These are phyloP conservation scores for Musa acuminata DNA, from an alignment of 176 grass and related monocot species.

Conservation along the genomic window DNA sequence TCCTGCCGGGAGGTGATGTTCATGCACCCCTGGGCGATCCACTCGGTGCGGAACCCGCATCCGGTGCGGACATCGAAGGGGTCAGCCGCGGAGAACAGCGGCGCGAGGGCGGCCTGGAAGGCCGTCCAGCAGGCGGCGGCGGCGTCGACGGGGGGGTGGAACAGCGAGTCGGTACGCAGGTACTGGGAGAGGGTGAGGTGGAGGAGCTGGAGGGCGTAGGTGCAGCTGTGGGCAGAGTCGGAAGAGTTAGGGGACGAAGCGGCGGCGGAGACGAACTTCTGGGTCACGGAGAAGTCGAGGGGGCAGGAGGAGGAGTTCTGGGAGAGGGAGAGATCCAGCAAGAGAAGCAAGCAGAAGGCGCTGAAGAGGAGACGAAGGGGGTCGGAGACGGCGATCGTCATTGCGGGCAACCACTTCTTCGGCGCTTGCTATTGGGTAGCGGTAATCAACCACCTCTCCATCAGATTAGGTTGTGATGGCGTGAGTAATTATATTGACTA, in stretches of 20 bases:
- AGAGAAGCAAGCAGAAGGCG: background rate
- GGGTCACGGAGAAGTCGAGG: constrained; percentile 51
- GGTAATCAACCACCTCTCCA: too few species aligned
- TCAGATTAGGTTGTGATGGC: too few species aligned
- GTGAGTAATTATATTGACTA: too few species aligned
- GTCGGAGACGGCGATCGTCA: background rate
- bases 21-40: constrained; percentile 46
- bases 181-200: constrained; percentile 41
- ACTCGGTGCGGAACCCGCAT: constrained; percentile 37
- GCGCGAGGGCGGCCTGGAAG: constrained; percentile 25
- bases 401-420: background rate
- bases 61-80: constrained; percentile 36
- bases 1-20: constrained; percentile 44
- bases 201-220: constrained; percentile 25
- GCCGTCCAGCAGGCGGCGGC: constrained; percentile 22
- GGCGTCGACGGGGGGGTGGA: constrained; percentile 31
- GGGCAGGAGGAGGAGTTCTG: constrained; percentile 30
- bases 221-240: constrained; percentile 29
- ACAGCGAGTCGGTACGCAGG: constrained; percentile 36
- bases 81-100: constrained; percentile 1
- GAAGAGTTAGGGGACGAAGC: constrained; percentile 4
- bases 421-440: too few species aligned
- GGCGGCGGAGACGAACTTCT: constrained; percentile 25
- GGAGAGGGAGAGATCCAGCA: constrained; percentile 12
- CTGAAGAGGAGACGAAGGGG: background rate